Percentiles rank a stretch among this genome's conserved stretches.
phyloP scores from a whole-genome alignment of 192 early-diverging fungal genomes.

The Backusella tuberculispora region DNA sequence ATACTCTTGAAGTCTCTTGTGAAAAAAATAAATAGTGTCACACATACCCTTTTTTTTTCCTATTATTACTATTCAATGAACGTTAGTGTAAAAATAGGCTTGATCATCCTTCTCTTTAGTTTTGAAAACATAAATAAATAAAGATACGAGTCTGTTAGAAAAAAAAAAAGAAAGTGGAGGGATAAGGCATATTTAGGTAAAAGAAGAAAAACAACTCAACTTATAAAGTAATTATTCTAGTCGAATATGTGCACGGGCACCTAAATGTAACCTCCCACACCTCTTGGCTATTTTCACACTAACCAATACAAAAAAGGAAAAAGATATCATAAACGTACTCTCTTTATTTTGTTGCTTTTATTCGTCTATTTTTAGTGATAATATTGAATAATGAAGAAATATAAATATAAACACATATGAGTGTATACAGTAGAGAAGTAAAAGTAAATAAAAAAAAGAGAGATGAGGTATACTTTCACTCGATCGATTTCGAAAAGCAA shows the following conservation, averaged over 20 bases:
- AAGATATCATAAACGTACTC: background rate
- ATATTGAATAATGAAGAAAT: background rate
- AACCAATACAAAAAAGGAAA: background rate
- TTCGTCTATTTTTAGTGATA: background rate
- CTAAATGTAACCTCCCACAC: conserved; percentile 4
- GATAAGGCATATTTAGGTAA: background rate
- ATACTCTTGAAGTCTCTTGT: background rate
- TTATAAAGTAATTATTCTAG: background rate
- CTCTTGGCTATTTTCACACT: conserved; percentile 5
- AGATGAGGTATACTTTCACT: background rate
- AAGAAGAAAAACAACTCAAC: background rate
- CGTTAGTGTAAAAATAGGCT: background rate
- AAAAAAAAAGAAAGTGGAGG: no score
- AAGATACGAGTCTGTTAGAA: no score
- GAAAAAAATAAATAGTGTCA: conserved; percentile 13
- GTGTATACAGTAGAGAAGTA: background rate
- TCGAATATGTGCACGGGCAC: background rate
- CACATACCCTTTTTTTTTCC: background rate
- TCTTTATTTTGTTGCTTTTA: background rate
- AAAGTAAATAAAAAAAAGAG: no score
- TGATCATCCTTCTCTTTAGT: background rate
- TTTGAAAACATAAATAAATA: background rate
- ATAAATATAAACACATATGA: background rate
- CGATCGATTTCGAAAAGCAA: background rate
- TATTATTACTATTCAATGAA: background rate